These are phyloP conservation scores for Herpetomonas tarakana DNA, from an alignment of 208 protist species.

Conservation along the genomic window DNA sequence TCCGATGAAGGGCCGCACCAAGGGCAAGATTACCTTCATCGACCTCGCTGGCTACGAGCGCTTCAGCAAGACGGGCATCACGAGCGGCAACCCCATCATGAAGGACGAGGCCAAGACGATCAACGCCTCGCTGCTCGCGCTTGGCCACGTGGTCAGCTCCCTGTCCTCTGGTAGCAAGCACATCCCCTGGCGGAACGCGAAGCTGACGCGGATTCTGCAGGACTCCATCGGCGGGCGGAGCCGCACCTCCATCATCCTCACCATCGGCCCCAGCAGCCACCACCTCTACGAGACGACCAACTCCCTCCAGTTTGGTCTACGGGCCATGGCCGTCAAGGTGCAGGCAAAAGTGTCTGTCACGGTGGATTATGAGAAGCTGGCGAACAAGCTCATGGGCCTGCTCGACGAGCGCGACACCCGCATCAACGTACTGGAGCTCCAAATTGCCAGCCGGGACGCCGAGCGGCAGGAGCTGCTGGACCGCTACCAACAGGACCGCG, in stretches of 20 bases:
- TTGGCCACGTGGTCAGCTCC: constrained; percentile 83
- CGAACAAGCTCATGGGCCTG: constrained; percentile 64
- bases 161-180: constrained; percentile 65
- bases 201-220: constrained; percentile 90
- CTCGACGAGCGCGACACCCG: constrained; percentile 68
- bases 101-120: constrained; percentile 91
- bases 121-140: constrained; percentile 83
- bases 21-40: constrained; percentile 89
- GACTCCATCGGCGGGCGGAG: constrained; percentile 91
- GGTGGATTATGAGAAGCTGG: constrained; percentile 85
- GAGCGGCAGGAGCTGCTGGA: constrained; percentile 69
- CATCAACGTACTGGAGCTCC: constrained; percentile 73
- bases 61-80: constrained; percentile 89
- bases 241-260: constrained; percentile 87
- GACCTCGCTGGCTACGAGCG: constrained; percentile 90
- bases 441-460: constrained; percentile 73
- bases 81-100: constrained; percentile 62
- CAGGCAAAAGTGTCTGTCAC: constrained; percentile 66
- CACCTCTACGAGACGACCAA: constrained; percentile 87
- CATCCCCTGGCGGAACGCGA: constrained; percentile 92
- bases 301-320: constrained; percentile 81
- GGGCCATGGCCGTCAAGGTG: constrained; percentile 86
- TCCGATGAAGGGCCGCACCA: constrained; percentile 35
- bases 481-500: constrained; percentile 54
- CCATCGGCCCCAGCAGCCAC: constrained; percentile 81